Conservation (phyloP, 805 yeast genomes). For the Dipodascus geniculatus region DNA sequence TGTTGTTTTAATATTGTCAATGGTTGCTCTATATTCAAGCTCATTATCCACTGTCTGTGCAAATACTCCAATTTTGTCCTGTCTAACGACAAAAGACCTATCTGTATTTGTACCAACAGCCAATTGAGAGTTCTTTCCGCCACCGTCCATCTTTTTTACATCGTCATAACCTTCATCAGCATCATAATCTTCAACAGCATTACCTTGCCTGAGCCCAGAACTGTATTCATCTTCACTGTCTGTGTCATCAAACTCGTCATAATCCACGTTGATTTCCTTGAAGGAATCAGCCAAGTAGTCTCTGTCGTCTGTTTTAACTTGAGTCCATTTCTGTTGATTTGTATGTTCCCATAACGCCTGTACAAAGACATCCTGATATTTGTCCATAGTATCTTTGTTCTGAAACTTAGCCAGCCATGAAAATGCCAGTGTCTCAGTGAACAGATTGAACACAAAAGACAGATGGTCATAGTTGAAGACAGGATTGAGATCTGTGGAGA, state of each 20-base stretch:
- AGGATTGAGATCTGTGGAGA: slow-evolving; percentile 47
- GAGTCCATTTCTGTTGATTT: slow-evolving; percentile 39
- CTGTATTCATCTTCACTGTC: slow-evolving; percentile 20
- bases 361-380: slow-evolving; percentile 43
- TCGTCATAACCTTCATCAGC: slow-evolving; percentile 20
- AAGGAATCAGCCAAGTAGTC: slow-evolving; percentile 49
- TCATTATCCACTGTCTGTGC: slow-evolving; percentile 40
- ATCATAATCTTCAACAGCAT: slow-evolving; percentile 15
- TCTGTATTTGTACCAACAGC: slow-evolving; percentile 62
- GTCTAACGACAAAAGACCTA: slow-evolving; percentile 70
- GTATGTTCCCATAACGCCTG: slow-evolving; percentile 49
- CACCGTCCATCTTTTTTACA: slow-evolving; percentile 16
- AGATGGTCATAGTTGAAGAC: slow-evolving; percentile 43
- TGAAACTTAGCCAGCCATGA: slow-evolving; percentile 57
- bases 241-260: slow-evolving; percentile 23
- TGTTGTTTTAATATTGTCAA: slow-evolving; percentile 43
- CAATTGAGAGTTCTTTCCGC: slow-evolving; percentile 47
- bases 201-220: slow-evolving; percentile 13
- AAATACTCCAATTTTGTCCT: slow-evolving; percentile 71
- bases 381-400: slow-evolving; percentile 28
- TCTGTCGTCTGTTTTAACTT: slow-evolving; percentile 31
- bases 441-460: slow-evolving; percentile 58
- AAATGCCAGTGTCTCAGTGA: slow-evolving; percentile 28
- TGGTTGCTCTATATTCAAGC: slow-evolving; percentile 55
- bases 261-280: slow-evolving; percentile 28